Conservation (phyloP, 179 eudicot genomes). For the Spinacia oleracea region DNA sequence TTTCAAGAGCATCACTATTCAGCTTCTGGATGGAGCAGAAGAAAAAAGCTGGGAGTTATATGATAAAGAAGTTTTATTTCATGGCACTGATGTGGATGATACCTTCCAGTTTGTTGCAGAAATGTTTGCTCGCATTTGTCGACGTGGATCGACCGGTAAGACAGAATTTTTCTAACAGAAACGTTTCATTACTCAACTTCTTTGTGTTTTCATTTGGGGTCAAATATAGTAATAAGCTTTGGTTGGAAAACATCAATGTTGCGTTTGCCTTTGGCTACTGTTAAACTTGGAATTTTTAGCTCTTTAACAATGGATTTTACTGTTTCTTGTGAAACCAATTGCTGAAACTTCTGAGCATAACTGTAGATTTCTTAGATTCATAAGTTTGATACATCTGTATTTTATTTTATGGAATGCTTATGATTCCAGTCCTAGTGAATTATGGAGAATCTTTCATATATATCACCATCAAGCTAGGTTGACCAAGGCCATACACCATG, state of each 20-base stretch:
- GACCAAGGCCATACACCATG: too few relatives aligned
- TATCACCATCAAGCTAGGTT: too few relatives aligned
- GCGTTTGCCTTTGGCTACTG: not conserved
- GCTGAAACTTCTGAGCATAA: not conserved
- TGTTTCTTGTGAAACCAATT: not conserved
- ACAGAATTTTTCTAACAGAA: not conserved
- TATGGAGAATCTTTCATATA: not conserved
- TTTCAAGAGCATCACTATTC: conserved; percentile 58
- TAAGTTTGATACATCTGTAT: not conserved
- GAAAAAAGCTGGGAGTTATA: conserved; percentile 43
- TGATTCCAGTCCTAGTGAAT: not conserved
- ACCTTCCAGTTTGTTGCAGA: conserved; percentile 68
- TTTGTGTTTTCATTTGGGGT: not conserved
- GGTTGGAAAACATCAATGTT: conserved; percentile 8
- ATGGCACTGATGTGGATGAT: conserved; percentile 35
- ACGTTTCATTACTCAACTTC: conserved; percentile 1
- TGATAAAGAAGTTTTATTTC: conserved; percentile 23
- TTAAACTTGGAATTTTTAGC: not conserved
- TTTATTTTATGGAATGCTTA: not conserved
- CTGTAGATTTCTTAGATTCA: not conserved
- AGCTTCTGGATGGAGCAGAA: conserved; percentile 72
- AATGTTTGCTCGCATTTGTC: conserved; percentile 73
- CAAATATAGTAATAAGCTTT: not conserved
- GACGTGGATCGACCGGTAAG: conserved; percentile 93
- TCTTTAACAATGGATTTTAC: not conserved